phyloP scores from a whole-genome alignment of 768 basidiomycete genomes.

The Asterophora lycoperdoides region DNA sequence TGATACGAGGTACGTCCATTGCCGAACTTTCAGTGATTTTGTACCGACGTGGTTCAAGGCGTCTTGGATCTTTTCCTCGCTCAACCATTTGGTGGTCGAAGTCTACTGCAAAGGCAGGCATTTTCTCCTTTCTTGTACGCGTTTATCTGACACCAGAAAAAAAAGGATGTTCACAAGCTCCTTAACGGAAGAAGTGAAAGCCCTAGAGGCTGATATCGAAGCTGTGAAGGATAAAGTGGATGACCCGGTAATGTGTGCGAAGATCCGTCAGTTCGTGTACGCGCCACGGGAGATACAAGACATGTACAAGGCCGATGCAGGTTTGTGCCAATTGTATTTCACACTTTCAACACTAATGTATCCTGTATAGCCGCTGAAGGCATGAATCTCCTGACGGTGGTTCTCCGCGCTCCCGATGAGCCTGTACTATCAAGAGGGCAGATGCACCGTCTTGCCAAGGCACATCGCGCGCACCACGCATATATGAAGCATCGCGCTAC shows the following conservation, averaged over 20 bases:
- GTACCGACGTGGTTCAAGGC: constrained; percentile 27
- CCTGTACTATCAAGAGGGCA: constrained; percentile 75
- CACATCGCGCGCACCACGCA: constrained; percentile 72
- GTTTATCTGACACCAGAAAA: background rate
- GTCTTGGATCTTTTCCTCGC: constrained; percentile 94
- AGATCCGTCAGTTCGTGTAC: constrained; percentile 81
- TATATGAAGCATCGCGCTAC: constrained; percentile 61
- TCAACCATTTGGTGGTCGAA: constrained; percentile 92
- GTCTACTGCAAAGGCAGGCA: constrained; percentile 79
- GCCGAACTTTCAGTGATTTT: constrained; percentile 6
- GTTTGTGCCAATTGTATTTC: constrained; percentile 37
- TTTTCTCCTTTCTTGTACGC: background rate
- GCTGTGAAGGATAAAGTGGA: constrained; percentile 86
- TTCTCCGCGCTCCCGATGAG: constrained; percentile 74
- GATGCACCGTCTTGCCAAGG: constrained; percentile 73
- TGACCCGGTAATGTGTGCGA: constrained; percentile 83
- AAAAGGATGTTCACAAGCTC: constrained; percentile 93
- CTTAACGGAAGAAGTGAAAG: constrained; percentile 82
- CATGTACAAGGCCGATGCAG: constrained; percentile 73
- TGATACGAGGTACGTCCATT: constrained; percentile 72
- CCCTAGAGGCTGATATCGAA: constrained; percentile 82
- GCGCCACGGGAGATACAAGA: constrained; percentile 87
- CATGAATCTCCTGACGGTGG: constrained; percentile 71
- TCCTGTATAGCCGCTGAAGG: constrained; percentile 52
- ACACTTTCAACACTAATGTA: background rate